A percentile compares a stretch with the other conserved stretches of the same genome.
phyloP scores from a whole-genome alignment of 331 rosid genomes.

The Phaseolus coccineus region DNA sequence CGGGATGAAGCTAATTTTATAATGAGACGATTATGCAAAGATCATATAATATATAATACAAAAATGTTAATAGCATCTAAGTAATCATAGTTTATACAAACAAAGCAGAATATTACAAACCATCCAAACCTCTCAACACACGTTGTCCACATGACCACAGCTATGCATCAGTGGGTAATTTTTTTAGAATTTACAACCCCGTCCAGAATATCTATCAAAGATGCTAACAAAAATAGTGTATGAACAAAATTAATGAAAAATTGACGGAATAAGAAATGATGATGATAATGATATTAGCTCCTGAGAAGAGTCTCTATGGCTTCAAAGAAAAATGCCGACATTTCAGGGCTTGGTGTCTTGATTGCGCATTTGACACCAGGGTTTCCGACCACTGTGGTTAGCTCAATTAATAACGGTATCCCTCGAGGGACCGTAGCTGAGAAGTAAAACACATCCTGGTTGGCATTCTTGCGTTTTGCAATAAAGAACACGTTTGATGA shows the following conservation, averaged over 20 bases:
- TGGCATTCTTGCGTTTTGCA: constrained; percentile 90
- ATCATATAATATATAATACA: not conserved
- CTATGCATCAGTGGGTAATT: constrained; percentile 14
- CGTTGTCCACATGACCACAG: constrained; percentile 35
- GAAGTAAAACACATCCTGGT: constrained; percentile 98
- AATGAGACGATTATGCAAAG: not conserved
- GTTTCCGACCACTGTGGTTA: constrained; percentile 71
- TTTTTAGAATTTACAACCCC: constrained; percentile 40
- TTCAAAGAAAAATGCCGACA: constrained; percentile 83
- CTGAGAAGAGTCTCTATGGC: constrained; percentile 79
- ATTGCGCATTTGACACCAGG: constrained; percentile 93
- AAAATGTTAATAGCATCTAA: constrained; percentile 27
- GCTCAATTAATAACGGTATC: constrained; percentile 79
- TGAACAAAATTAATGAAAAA: constrained; percentile 49
- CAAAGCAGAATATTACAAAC: constrained; percentile 41
- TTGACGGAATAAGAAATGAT: not conserved
- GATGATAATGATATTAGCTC: constrained; percentile 25
- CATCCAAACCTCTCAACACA: constrained; percentile 35
- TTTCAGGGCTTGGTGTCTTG: constrained; percentile 93
- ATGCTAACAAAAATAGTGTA: constrained; percentile 48
- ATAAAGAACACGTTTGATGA: constrained; percentile 90
- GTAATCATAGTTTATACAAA: constrained; percentile 37
- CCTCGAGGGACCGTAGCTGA: constrained; percentile 88
- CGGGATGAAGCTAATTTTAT: not conserved
- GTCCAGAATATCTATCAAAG: constrained; percentile 51